These are phyloP conservation scores for Lepidium aucheri DNA, from an alignment of 345 rosid genomes.

Conservation along the genomic window DNA sequence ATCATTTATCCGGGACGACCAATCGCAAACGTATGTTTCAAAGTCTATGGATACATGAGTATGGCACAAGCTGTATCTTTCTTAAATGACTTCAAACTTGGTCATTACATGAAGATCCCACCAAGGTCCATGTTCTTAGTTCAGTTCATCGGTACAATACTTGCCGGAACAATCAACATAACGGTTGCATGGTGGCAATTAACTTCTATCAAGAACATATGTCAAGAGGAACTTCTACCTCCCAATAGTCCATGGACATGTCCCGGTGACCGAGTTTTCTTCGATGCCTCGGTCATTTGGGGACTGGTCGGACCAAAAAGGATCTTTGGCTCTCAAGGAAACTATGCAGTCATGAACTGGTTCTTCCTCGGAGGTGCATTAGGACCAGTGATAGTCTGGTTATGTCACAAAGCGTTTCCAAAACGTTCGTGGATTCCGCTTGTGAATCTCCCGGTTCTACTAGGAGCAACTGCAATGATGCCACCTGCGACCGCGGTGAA, in stretches of 20 bases:
- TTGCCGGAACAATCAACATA: conserved; percentile 76
- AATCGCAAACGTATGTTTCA: conserved; percentile 90
- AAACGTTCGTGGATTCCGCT: conserved; percentile 74
- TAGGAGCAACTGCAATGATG: conserved; percentile 75
- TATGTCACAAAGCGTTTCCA: conserved; percentile 68
- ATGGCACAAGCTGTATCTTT: conserved; percentile 90
- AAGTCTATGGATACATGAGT: conserved; percentile 79
- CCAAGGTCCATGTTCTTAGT: conserved; percentile 97
- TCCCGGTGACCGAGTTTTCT: conserved; percentile 76
- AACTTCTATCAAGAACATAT: conserved; percentile 59
- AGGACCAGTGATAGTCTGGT: conserved; percentile 71
- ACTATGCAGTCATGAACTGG: conserved; percentile 74
- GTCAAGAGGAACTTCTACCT: conserved; percentile 70
- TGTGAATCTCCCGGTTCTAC: conserved; percentile 79
- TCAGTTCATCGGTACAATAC: conserved; percentile 83
- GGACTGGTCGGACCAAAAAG: conserved; percentile 78
- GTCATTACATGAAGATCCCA: conserved; percentile 97
- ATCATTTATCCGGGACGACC: conserved; percentile 79
- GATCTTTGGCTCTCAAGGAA: conserved; percentile 66
- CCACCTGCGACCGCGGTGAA: conserved; percentile 76
- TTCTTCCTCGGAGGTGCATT: conserved; percentile 75
- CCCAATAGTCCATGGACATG: conserved; percentile 83
- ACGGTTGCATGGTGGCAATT: conserved; percentile 85
- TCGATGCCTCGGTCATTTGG: conserved; percentile 91
- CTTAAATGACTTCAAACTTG: conserved; percentile 85